Evolutionary conservation across 257 asterid species (phyloP), one percentile per base, ranked within the genome.

Genomic region (Nyctanthes arbortristis): DNA sequence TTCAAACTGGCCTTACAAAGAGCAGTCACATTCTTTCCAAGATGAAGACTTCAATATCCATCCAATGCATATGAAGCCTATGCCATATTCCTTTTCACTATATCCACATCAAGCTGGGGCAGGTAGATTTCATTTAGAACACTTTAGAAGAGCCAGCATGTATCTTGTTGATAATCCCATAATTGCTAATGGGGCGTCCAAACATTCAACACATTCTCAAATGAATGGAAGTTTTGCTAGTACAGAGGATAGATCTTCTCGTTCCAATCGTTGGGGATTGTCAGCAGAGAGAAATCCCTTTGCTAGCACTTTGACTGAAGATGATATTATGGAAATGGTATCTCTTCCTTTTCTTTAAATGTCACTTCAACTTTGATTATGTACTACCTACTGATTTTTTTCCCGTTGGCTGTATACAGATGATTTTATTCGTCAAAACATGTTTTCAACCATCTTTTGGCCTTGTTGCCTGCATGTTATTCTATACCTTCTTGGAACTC

Each of bases 271-370:
- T 67, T 80, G 82, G 84, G 85, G 91, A 30, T 69, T 75, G 75
- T 74, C 96, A 73, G 77, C 86, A 66, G 95, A 89, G 32, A 73
- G 87, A 74, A 80, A 78, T 68, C 76, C 82, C 9, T 56, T 80
- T 61, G 67, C 66, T 54, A 83, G 92, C 81, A 79, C 80, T 69
- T 67, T 93, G 73, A 90, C 97, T 39, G 97, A 93, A 68, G 94
- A 93, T 72, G 97, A 90, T 82, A 80, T 93, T 69, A 88, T 93
- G 69, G 89, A 89, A 69, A 93, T 90, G 98, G 96, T 90, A 79
- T 75, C 74, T 74, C 73, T 54, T 77, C 72, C 77, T 61, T 47
- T 60, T 33, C 70, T 66, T 39, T 67, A 52, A 52, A 22, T 52
- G 59, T 52, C 64, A 49, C 61, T 73, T 45, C 59, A 43, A 16